A percentile compares a stretch with the other conserved stretches of the same genome.
Conservation (phyloP, 2,329 filamentous ascomycete genomes). For the Botrytis cinerea region DNA sequence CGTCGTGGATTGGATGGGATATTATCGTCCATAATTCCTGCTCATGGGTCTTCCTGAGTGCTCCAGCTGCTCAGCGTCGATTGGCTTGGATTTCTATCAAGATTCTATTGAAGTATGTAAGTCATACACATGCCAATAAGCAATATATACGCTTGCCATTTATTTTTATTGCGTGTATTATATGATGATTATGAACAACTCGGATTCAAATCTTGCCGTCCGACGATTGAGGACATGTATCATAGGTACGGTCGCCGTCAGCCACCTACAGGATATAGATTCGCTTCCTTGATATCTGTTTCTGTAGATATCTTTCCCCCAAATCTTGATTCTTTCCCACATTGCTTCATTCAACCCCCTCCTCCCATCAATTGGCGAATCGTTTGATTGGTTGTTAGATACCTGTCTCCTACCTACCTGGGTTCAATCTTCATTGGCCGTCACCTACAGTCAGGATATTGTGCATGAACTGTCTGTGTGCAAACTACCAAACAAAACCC, state of each 20-base stretch:
- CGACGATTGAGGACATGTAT: background rate
- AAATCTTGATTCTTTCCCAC: background rate
- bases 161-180: background rate
- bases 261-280: background rate
- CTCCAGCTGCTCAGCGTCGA: background rate
- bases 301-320: background rate
- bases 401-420: background rate
- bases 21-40: background rate
- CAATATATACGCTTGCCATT: background rate
- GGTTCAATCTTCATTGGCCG: background rate
- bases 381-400: background rate
- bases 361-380: background rate
- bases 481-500: background rate
- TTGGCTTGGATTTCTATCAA: conserved; percentile 3
- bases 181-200: too few species aligned
- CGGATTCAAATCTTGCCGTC: too few species aligned
- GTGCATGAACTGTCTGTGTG: conserved; percentile 16
- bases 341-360: background rate
- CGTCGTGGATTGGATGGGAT: conserved; percentile 2
- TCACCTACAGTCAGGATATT: background rate
- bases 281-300: background rate
- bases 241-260: background rate
- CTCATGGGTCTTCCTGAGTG: background rate
- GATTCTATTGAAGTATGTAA: background rate
- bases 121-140: background rate